Conservation (phyloP, 2,329 filamentous ascomycete species). For the Myotisia sp. region DNA sequence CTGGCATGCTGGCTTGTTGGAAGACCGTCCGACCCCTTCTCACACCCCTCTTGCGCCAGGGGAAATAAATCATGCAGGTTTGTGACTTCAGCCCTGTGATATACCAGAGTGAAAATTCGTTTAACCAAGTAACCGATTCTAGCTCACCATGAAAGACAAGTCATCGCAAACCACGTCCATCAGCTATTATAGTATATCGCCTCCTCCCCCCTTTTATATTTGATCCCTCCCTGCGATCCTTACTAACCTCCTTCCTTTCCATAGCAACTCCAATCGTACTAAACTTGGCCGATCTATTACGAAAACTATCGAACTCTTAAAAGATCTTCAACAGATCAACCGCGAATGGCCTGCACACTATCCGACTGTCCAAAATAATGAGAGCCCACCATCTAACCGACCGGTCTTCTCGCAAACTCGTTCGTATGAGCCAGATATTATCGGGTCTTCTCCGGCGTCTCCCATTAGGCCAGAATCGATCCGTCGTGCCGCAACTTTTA, state of each 20-base stretch:
- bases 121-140: conserved; percentile 15
- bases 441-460: conserved; percentile 15
- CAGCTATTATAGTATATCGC: conserved; percentile 62
- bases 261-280: conserved; percentile 68
- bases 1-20: conserved; percentile 43
- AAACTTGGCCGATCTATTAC: conserved; percentile 79
- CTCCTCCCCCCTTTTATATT: not conserved
- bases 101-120: not conserved
- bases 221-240: not conserved
- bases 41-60: conserved; percentile 40
- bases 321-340: conserved; percentile 77
- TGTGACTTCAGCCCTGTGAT: conserved; percentile 7
- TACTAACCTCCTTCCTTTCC: conserved; percentile 13
- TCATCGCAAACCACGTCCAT: conserved; percentile 69
- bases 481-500: conserved; percentile 57
- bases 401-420: conserved; percentile 21
- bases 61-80: conserved; percentile 33
- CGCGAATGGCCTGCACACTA: conserved; percentile 88
- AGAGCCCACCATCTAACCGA: conserved; percentile 14
- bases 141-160: conserved; percentile 50
- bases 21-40: conserved; percentile 43
- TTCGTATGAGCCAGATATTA: conserved; percentile 18
- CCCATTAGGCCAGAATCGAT: conserved; percentile 39
- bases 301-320: conserved; percentile 68
- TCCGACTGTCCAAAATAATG: conserved; percentile 44